Evolutionary conservation across 495 filamentous ascomycete species (phyloP).

Genomic region (Aspergillus ellipticus): DNA sequence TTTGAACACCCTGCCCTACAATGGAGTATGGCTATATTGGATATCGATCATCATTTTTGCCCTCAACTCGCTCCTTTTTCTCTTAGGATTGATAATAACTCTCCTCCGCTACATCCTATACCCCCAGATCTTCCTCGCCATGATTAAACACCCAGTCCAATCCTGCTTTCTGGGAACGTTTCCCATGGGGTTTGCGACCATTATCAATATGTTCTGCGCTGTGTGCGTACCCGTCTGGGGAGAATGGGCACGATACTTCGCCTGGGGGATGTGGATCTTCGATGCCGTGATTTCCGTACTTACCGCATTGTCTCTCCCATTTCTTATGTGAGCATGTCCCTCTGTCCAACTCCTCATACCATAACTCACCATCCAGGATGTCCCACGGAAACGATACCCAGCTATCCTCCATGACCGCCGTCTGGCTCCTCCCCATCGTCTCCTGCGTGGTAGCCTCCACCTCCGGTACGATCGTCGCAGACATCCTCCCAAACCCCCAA

Average conservation of each 20-base stretch:
- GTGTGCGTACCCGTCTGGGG: slow-evolving; percentile 56
- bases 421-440: slow-evolving; percentile 60
- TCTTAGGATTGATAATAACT: slow-evolving; percentile 34
- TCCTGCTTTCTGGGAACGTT: slow-evolving; percentile 59
- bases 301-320: slow-evolving; percentile 50
- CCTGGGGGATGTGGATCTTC: slow-evolving; percentile 59
- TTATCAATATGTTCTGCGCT: slow-evolving; percentile 54
- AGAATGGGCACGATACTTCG: slow-evolving; percentile 30
- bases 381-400: slow-evolving; percentile 23
- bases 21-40: slow-evolving; percentile 49
- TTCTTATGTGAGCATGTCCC: slow-evolving; percentile 47
- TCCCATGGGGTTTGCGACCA: slow-evolving; percentile 62
- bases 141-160: slow-evolving; percentile 57
- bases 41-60: slow-evolving; percentile 52
- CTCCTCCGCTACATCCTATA: slow-evolving; percentile 55
- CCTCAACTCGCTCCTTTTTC: slow-evolving; percentile 53
- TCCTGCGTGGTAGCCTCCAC: slow-evolving; percentile 53
- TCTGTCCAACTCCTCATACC: background rate
- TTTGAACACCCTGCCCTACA: slow-evolving; percentile 54
- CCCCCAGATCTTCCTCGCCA: slow-evolving; percentile 52
- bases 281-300: slow-evolving; percentile 50
- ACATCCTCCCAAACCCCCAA: slow-evolving; percentile 45
- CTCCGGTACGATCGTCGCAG: slow-evolving; percentile 54
- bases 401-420: slow-evolving; percentile 52
- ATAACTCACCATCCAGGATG: slow-evolving; percentile 25